Evolutionary conservation across 179 eudicot species (phyloP).

Genomic region (Beta corolliflora): DNA sequence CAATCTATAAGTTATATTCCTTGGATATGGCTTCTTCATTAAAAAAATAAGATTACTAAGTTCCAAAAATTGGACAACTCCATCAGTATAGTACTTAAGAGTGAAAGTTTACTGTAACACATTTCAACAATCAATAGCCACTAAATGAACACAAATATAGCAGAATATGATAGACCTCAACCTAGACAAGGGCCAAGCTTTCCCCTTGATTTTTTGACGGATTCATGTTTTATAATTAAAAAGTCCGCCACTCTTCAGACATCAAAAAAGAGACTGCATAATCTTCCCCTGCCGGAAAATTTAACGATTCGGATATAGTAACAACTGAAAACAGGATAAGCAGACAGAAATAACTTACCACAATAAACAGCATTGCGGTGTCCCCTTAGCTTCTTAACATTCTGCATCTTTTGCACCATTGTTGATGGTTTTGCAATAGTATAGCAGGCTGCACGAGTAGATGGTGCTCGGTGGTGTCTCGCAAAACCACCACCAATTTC

Average conservation of each 20-base stretch:
- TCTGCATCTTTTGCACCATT: conserved; percentile 92
- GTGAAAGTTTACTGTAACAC: not conserved
- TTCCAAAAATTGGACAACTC: not conserved
- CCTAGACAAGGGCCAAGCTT: not conserved
- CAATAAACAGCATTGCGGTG: conserved; percentile 94
- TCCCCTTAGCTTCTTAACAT: conserved; percentile 73
- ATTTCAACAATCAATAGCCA: not conserved
- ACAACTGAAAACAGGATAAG: conserved; percentile 2
- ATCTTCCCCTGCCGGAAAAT: not conserved
- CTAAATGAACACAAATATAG: not conserved
- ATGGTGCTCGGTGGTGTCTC: conserved; percentile 91
- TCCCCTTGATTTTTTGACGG: not conserved
- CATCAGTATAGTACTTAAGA: not conserved
- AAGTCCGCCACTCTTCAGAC: not conserved
- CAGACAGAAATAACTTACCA: conserved; percentile 47
- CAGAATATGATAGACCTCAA: not conserved
- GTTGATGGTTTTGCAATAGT: conserved; percentile 93
- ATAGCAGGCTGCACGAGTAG: conserved; percentile 83
- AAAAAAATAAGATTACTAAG: not conserved
- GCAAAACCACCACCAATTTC: conserved; percentile 96
- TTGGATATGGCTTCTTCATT: no score
- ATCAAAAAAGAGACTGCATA: not conserved
- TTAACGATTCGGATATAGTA: not conserved
- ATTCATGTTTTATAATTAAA: not conserved
- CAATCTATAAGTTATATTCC: no score